Evolutionary conservation across 2,329 filamentous ascomycete species (phyloP).

Genomic region (Triangularia verruculosa): DNA sequence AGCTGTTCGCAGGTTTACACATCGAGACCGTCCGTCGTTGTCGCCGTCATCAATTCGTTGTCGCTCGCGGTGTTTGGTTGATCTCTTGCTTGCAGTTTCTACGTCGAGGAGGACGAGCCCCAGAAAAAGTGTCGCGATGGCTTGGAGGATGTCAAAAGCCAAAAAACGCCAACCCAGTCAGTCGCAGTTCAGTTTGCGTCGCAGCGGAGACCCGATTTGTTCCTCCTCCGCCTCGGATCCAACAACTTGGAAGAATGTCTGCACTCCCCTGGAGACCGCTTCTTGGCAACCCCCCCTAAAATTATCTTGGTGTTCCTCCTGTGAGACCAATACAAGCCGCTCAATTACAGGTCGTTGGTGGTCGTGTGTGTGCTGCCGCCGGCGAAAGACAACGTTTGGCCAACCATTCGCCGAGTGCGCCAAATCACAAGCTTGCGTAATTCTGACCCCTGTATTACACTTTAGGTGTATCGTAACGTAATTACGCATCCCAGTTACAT

Average conservation of each 20-base stretch:
- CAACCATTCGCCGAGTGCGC: neutral
- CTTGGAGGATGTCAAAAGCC: neutral
- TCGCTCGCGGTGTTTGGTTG: neutral
- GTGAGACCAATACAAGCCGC: neutral
- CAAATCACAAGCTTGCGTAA: conserved; percentile 1
- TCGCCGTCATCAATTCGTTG: conserved; percentile 18
- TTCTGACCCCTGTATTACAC: conserved; percentile 7
- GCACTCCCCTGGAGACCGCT: neutral
- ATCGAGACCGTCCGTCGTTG: conserved; percentile 23
- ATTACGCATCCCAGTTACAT: neutral
- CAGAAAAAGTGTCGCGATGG: neutral
- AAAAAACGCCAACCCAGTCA: neutral
- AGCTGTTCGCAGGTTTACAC: conserved; percentile 28
- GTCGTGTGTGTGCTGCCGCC: neutral
- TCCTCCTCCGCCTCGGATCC: neutral
- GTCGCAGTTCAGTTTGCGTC: neutral
- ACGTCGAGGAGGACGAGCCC: neutral
- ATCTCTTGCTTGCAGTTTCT: neutral
- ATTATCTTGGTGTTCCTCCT: neutral
- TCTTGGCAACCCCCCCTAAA: neutral
- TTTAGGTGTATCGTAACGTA: conserved; percentile 12
- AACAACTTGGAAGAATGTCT: neutral
- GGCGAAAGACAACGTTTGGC: neutral
- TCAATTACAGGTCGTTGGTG: neutral
- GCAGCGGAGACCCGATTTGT: neutral